A percentile compares a stretch with the other conserved stretches of the same genome.
These are phyloP conservation scores for Penicillium palitans DNA, from an alignment of 2,329 filamentous ascomycete species.

Conservation along the genomic window DNA sequence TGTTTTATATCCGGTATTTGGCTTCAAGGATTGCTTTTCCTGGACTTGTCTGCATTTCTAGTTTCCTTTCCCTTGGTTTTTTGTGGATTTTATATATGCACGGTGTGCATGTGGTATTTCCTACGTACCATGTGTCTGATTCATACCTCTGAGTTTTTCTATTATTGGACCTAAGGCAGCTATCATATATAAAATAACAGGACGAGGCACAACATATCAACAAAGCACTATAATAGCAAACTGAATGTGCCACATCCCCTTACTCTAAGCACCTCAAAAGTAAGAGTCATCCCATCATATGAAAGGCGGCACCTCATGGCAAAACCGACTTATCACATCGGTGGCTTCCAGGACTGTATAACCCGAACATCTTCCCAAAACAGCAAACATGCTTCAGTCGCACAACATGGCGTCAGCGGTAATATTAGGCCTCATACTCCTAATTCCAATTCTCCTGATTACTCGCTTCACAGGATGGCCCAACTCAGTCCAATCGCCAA, in stretches of 20 bases:
- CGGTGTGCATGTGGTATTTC: not conserved
- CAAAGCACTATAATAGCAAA: not conserved
- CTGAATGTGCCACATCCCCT: not conserved
- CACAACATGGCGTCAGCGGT: not conserved
- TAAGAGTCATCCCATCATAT: not conserved
- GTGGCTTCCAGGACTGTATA: not conserved
- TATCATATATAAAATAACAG: not conserved
- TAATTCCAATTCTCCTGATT: not conserved
- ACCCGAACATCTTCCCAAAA: not conserved
- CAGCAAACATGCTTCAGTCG: slow-evolving; percentile 2
- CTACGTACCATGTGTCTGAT: not conserved
- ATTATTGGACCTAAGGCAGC: not conserved
- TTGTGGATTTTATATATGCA: not conserved
- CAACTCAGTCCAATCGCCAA: slow-evolving; percentile 19
- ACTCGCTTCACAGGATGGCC: not conserved
- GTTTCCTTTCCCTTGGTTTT: not conserved
- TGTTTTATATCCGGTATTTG: not conserved
- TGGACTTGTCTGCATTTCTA: not conserved
- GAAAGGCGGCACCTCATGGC: not conserved
- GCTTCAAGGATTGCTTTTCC: not conserved
- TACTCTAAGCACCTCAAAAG: no score
- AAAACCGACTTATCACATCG: not conserved
- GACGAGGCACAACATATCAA: not conserved
- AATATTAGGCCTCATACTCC: not conserved
- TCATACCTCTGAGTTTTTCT: not conserved